Percentiles rank a stretch among this genome's conserved stretches.
Evolutionary conservation across 192 early-diverging fungal species (phyloP).

Genomic region (Coemansia sp.): DNA sequence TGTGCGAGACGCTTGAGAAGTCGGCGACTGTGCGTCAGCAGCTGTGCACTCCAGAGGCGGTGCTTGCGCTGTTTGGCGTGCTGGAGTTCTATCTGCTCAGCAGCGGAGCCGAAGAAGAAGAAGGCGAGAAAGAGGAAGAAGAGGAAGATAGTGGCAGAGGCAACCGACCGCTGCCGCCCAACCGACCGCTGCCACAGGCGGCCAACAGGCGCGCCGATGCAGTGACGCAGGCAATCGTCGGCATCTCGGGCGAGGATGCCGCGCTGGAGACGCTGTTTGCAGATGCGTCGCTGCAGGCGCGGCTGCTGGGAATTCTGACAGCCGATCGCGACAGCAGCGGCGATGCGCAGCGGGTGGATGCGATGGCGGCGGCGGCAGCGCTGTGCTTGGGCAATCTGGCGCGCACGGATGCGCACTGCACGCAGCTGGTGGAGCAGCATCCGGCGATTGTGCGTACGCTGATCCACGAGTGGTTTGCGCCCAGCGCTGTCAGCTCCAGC

Average conservation of each 20-base stretch:
- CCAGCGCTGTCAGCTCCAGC: constrained; percentile 20
- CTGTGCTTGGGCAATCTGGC: constrained; percentile 73
- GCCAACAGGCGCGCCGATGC: constrained; percentile 38
- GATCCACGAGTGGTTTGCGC: constrained; percentile 55
- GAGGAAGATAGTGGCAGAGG: not conserved
- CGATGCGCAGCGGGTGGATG: constrained; percentile 3
- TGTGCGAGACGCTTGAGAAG: constrained; percentile 44
- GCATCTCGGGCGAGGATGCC: constrained; percentile 40
- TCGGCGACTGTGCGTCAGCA: constrained; percentile 25
- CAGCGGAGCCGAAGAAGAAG: not conserved
- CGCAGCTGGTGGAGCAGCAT: constrained; percentile 60
- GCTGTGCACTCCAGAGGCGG: constrained; percentile 30
- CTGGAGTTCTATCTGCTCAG: constrained; percentile 25
- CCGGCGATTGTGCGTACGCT: constrained; percentile 56
- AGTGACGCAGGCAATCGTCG: constrained; percentile 38
- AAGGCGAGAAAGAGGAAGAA: not conserved
- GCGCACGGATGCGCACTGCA: constrained; percentile 67
- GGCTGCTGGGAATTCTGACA: constrained; percentile 22
- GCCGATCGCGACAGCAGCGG: constrained; percentile 7
- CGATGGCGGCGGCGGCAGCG: constrained; percentile 54
- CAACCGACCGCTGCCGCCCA: constrained; percentile 22
- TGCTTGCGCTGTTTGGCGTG: constrained; percentile 32
- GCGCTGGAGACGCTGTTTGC: constrained; percentile 40
- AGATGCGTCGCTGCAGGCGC: constrained; percentile 13
- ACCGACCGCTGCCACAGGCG: constrained; percentile 22